phyloP scores from a whole-genome alignment of 257 asterid genomes.

The Scutellaria baicalensis region DNA sequence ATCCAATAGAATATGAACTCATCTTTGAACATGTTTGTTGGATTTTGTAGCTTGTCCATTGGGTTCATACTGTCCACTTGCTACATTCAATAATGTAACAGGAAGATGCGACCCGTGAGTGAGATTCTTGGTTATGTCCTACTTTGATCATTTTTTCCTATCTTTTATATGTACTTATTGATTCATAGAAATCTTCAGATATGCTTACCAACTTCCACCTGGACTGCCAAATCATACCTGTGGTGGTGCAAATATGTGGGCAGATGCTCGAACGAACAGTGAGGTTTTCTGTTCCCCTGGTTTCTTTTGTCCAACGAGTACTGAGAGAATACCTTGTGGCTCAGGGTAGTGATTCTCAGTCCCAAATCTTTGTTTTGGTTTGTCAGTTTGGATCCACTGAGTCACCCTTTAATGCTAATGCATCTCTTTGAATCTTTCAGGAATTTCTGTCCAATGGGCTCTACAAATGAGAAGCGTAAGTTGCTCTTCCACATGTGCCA shows the following conservation, averaged over 20 bases:
- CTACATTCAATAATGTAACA: slow-evolving; percentile 39
- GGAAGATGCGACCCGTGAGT: slow-evolving; percentile 86
- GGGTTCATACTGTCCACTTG: slow-evolving; percentile 86
- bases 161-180: slow-evolving; percentile 5
- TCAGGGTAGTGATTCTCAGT: slow-evolving; percentile 52
- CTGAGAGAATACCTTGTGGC: slow-evolving; percentile 46
- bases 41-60: slow-evolving; percentile 72
- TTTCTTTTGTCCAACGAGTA: slow-evolving; percentile 67
- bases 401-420: neutral
- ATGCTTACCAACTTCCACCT: slow-evolving; percentile 61
- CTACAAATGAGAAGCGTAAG: slow-evolving; percentile 54
- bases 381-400: neutral
- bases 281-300: slow-evolving; percentile 81
- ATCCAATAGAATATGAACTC: neutral
- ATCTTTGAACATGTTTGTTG: slow-evolving; percentile 12
- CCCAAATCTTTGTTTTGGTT: neutral
- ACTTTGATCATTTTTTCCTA: neutral
- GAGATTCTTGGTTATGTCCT: neutral
- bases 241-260: slow-evolving; percentile 90
- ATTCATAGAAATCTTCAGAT: slow-evolving; percentile 40
- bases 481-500: neutral
- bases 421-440: slow-evolving; percentile 30
- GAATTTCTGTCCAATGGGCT: slow-evolving; percentile 64
- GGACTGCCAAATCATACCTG: slow-evolving; percentile 58
- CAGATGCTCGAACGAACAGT: slow-evolving; percentile 50